phyloP scores from a whole-genome alignment of 1,139 yeast species.

The Geotrichum carabidarum region DNA sequence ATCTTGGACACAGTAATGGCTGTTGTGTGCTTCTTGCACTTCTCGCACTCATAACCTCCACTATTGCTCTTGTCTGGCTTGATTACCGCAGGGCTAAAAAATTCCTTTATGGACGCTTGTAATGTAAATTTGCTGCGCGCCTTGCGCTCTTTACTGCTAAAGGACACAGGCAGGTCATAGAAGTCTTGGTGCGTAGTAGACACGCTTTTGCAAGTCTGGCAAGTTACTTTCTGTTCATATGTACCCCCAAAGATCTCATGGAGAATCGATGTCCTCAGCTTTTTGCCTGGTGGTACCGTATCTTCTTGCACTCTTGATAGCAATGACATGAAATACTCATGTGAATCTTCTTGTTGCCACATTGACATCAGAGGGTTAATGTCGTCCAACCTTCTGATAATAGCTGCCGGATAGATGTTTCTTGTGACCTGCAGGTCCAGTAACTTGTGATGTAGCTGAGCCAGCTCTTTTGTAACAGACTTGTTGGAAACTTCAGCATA shows the following conservation, averaged over 20 bases:
- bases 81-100: constrained; percentile 73
- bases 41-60: constrained; percentile 78
- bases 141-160: constrained; percentile 43
- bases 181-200: constrained; percentile 92
- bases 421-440: constrained; percentile 44
- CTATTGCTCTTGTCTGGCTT: constrained; percentile 59
- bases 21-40: constrained; percentile 68
- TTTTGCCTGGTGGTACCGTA: constrained; percentile 79
- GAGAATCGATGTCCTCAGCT: constrained; percentile 72
- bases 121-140: constrained; percentile 52
- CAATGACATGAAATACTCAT: constrained; percentile 90
- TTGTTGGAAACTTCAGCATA: constrained; percentile 42
- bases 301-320: constrained; percentile 87
- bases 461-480: constrained; percentile 67
- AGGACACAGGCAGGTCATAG: constrained; percentile 71
- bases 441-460: constrained; percentile 64
- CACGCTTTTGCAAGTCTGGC: constrained; percentile 70
- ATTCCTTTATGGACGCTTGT: constrained; percentile 69
- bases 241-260: constrained; percentile 94
- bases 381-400: constrained; percentile 69
- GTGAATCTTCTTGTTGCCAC: constrained; percentile 98
- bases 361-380: constrained; percentile 94
- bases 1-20: constrained; percentile 75
- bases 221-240: constrained; percentile 75
- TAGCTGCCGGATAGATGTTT: constrained; percentile 55